A percentile compares a stretch with the other conserved stretches of the same genome.
Evolutionary conservation across 306 rosid species (phyloP).

Genomic region (Prunus salicina): DNA sequence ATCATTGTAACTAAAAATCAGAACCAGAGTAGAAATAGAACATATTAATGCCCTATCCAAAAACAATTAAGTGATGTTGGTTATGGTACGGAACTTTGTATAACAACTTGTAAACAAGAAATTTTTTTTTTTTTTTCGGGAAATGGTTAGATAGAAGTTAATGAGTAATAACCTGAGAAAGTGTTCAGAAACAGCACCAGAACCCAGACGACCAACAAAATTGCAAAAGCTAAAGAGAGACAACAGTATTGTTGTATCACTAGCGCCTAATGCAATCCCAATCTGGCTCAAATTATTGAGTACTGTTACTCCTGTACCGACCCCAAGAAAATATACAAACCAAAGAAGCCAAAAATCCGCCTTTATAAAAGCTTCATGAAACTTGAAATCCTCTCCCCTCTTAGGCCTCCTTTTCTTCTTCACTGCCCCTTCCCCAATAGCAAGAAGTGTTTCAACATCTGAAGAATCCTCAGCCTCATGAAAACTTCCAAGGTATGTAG

Average conservation of each 20-base stretch:
- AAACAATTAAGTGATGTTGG: neutral
- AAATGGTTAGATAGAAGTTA: neutral
- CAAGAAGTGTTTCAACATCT: constrained; percentile 70
- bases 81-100: neutral
- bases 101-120: neutral
- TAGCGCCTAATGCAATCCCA: constrained; percentile 64
- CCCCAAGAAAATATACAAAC: constrained; percentile 68
- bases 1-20: neutral
- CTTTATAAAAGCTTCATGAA: constrained; percentile 64
- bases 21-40: neutral
- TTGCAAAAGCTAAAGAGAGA: constrained; percentile 82
- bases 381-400: constrained; percentile 87
- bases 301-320: constrained; percentile 75
- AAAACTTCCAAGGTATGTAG: constrained; percentile 46
- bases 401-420: constrained; percentile 70
- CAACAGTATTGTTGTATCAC: constrained; percentile 60
- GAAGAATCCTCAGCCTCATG: constrained; percentile 55
- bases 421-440: constrained; percentile 83
- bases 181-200: constrained; percentile 78
- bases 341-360: constrained; percentile 96
- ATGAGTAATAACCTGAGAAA: constrained; percentile 59
- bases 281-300: constrained; percentile 89
- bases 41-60: neutral
- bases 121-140: no score
- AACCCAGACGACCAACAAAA: constrained; percentile 77